Base-by-base conservation (phyloP, 768 basidiomycete species). In the Tulasnella sp. region DNA sequence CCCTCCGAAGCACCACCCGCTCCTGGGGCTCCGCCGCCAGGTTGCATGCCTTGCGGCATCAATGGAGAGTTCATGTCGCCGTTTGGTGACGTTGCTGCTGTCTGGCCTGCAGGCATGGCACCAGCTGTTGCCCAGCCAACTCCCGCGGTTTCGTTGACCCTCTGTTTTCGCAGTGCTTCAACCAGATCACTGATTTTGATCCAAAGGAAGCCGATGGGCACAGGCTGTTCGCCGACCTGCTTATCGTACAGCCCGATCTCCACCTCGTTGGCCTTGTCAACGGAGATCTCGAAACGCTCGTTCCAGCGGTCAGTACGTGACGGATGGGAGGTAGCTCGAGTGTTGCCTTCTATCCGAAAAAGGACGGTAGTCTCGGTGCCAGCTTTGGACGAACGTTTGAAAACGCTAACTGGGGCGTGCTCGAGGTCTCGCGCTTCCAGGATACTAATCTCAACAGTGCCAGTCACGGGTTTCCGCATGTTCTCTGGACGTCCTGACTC, bases 261-360 rank as follows among this genome's bases (percentile, higher is more conserved):
- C 51, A 97, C 88, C 76, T 99, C 96, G 69, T 95, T 97, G 13
- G 95, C 94, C 72, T 98, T 98, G 76, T 98, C 95, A 42, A 98
- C 88, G 0, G 85, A 78, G 61, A 99, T 90, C 71, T 95, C 92
- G 63, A 98, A 97, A 61, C 93, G 89, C 72, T 99, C 94, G 69
- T 91, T 90, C 96, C 96, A 99, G 47, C 88, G 84, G 72, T 98
- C 96, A 27, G 86, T 96, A 61, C 92, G 84, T 9, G 92, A 85
- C 7, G 91, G 88, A 69, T 95, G 92, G 0, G 94, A 93, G 60
- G 85, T 83, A 3, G 91, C 95, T 13, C 89, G 79, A 66, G 93
- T 88, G 19, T 89, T 92, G 21, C 95, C 93, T 75, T 99, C 96
- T 10, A 98, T 88, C 69, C 97, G 96, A 73, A 98, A 81, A 32